Percentiles rank a stretch among this genome's conserved stretches.
These are phyloP conservation scores for Claviceps sorghi DNA, from an alignment of 2,329 filamentous ascomycete species.

Conservation along the genomic window DNA sequence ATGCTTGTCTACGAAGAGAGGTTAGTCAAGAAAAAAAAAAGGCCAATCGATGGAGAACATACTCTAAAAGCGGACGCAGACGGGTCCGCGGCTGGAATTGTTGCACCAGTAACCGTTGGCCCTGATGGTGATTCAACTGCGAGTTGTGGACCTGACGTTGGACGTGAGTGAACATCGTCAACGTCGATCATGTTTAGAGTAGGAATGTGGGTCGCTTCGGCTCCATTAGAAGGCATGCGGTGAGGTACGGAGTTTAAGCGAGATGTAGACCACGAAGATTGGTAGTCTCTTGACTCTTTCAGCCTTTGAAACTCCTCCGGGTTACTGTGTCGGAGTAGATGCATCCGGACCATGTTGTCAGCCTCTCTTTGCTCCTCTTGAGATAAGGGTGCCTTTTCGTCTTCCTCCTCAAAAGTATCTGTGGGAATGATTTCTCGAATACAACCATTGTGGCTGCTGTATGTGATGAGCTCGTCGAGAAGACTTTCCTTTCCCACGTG, in stretches of 20 bases:
- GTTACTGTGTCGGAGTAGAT: slow-evolving; percentile 19
- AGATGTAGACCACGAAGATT: background rate
- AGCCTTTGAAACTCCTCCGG: slow-evolving; percentile 17
- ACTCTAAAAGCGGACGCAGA: background rate
- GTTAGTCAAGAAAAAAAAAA: background rate
- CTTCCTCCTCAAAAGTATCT: slow-evolving; percentile 60
- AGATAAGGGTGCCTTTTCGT: slow-evolving; percentile 39
- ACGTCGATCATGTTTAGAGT: background rate
- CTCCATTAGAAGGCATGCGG: background rate
- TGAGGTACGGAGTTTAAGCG: background rate
- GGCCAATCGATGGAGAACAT: background rate
- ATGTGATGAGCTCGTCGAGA: slow-evolving; percentile 33
- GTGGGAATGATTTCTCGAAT: slow-evolving; percentile 49
- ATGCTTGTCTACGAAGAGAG: background rate
- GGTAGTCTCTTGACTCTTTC: slow-evolving; percentile 6
- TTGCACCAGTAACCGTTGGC: background rate
- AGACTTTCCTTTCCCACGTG: slow-evolving; percentile 49
- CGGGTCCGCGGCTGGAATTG: background rate
- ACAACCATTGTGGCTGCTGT: slow-evolving; percentile 11
- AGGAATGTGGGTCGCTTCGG: background rate
- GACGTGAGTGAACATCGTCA: background rate
- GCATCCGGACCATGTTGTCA: slow-evolving; percentile 22
- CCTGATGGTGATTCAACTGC: background rate
- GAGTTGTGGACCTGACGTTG: background rate
- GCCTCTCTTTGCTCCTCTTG: slow-evolving; percentile 45